Base-by-base conservation (phyloP, 1,284 basidiomycete species). In the Ceratobasidium sp. region DNA sequence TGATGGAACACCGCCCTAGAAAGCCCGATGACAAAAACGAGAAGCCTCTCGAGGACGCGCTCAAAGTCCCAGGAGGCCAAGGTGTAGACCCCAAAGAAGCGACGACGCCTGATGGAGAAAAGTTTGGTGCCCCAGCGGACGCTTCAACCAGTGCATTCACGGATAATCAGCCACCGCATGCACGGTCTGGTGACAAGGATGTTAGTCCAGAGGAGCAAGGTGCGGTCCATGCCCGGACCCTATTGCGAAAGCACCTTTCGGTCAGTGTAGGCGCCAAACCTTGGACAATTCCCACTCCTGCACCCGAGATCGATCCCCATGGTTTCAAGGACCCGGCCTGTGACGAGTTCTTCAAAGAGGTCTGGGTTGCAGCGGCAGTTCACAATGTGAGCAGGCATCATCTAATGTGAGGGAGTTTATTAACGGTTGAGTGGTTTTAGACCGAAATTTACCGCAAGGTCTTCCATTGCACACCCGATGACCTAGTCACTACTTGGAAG, bases 381-480 rank as follows among this genome's bases (percentile, higher is more conserved):
- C 90, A 94, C 78, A 97, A 96, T 79, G 93, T 95, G 69, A 76
- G 91, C 84, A n/a, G 18, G 73, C 74, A 57, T 47, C 41, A n/a
- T 54, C 47, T 71, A 58, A 62, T 74, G 41, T 47, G 14, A 30
- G 64, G 46, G 72, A 61, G 67, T 69, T 49, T n/a, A 75, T 35
- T 67, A 52, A 41, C 28, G 49, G 44, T 73, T 62, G 38, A 35
- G 67, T 46, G 75, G 73, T 30, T 78, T 59, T 74, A 97, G 92
- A 98, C 96, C 74, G 93, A 96, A 80, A 94, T 97, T 75, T 97
- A 89, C 83, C 90, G 95, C 72, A 96, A 93, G 80, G 95, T 98
- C 0, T 98, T 98, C 84, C 91, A 95, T 78, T 91, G 92, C 59
- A 85, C 95, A 54, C 96, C 96, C 3, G 96, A 98, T 80, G 95